Conservation (phyloP, 1,284 basidiomycete genomes). For the Trametes pubescens region DNA sequence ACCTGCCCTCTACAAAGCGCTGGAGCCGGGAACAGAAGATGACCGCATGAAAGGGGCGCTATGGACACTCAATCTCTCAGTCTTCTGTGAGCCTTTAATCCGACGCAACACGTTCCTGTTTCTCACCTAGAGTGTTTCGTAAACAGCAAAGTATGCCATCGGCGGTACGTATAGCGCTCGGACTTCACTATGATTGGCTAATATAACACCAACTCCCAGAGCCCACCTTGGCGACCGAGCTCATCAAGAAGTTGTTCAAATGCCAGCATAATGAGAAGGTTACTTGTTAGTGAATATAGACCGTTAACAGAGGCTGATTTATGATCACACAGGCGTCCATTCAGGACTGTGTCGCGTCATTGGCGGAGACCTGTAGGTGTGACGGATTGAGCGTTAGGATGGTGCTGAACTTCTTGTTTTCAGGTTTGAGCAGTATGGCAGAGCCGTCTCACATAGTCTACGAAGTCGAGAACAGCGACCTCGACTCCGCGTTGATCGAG, state of each 20-base stretch:
- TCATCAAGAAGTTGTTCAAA: constrained; percentile 60
- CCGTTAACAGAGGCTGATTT: not conserved
- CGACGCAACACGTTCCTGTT: not conserved
- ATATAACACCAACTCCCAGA: constrained; percentile 36
- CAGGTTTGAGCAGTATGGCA: constrained; percentile 65
- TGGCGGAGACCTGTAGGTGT: constrained; percentile 68
- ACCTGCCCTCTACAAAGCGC: constrained; percentile 71
- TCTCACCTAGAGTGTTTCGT: constrained; percentile 8
- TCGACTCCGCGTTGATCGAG: constrained; percentile 48
- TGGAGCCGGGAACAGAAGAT: constrained; percentile 81
- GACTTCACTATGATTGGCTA: not conserved
- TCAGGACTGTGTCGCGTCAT: constrained; percentile 65
- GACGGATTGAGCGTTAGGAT: not conserved
- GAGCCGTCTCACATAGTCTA: constrained; percentile 69
- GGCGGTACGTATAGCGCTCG: constrained; percentile 53
- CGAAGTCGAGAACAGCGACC: constrained; percentile 52
- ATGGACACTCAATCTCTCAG: constrained; percentile 79
- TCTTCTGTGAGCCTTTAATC: constrained; percentile 54
- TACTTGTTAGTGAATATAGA: not conserved
- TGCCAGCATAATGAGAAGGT: constrained; percentile 80
- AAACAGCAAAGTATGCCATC: constrained; percentile 62
- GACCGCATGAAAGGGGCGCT: constrained; percentile 94
- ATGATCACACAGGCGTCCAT: constrained; percentile 61
- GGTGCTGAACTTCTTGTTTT: constrained; percentile 18
- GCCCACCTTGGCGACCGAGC: constrained; percentile 56